Evolutionary conservation across 768 basidiomycete genomes (phyloP).

Genomic region (Leccinum sublutescens): DNA sequence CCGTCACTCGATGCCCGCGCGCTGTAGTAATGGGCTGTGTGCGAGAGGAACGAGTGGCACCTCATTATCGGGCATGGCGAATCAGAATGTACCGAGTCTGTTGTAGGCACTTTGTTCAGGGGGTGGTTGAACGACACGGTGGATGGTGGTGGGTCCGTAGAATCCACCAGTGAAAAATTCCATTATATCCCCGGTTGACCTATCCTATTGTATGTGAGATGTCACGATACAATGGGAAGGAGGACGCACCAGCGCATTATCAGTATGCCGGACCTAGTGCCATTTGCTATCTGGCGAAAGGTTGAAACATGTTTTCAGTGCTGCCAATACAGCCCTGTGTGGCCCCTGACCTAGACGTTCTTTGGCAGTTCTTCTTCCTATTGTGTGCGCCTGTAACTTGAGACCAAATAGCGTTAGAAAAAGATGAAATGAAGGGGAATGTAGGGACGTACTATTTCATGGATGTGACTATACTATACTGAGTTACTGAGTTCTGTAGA

Average conservation of each 20-base stretch:
- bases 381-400: conserved; percentile 47
- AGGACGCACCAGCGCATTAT: conserved; percentile 49
- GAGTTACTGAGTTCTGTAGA: conserved; percentile 15
- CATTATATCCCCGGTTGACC: conserved; percentile 57
- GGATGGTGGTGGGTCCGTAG: conserved; percentile 57
- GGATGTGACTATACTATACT: conserved; percentile 34
- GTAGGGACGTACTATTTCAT: conserved; percentile 23
- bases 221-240: neutral
- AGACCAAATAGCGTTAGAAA: neutral
- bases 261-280: conserved; percentile 58
- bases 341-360: conserved; percentile 59
- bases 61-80: conserved; percentile 50
- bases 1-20: conserved; percentile 37
- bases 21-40: conserved; percentile 49
- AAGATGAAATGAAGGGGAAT: neutral
- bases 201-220: conserved; percentile 18
- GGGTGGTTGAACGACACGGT: conserved; percentile 60
- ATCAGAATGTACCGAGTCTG: conserved; percentile 58
- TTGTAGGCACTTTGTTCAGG: conserved; percentile 45
- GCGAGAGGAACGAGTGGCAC: conserved; percentile 43
- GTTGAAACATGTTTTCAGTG: conserved; percentile 26
- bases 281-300: conserved; percentile 49
- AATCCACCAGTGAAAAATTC: conserved; percentile 58
- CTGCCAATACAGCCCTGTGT: conserved; percentile 37
- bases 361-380: conserved; percentile 50